Evolutionary conservation across 257 asterid genomes (phyloP), one percentile per base, ranked within the genome.

Genomic region (Gentiana dahurica): DNA sequence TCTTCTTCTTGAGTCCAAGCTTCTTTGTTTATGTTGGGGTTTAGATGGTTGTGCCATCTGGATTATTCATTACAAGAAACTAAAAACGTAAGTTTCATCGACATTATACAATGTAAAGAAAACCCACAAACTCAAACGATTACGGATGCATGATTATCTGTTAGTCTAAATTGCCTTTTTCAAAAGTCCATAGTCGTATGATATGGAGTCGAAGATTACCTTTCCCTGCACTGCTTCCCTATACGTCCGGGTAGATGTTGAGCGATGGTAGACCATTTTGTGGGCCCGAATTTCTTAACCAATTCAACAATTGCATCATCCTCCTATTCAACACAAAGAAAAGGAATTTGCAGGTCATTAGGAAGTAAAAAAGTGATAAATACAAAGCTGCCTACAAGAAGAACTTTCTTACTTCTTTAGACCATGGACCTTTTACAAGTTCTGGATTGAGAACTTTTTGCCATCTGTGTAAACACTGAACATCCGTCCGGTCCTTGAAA

Each of bases 31-130:
- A 87, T 87, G 66, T 57, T 58, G 62, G 97, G 97, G 75, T 90
- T 90, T 32, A 90, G 83, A 82, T 90, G 97, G 74, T 90, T 90
- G 75, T 87, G 94, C 95, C 95, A 87, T 79, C 95, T 87, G 72
- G 46, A 41, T 41, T 3, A 41, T 41, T 41, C 46, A 41, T 41
- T 41, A 2, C 2, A 65, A 48, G 36, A 63, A 13, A 53, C 37
- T 58, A 54, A 11, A 13, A n/a, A 55, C 45, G 44, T 51, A 53
- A 35, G 44, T 12, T 41, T 51, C 8, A 54, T 10, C 5, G 34
- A 1, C 8, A 44, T 1, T 1, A 41, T 51, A 34, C 6, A 58
- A 9, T 6, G 57, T 34, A 58, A 35, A 34, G 39, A 12, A 13
- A 35, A 53, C 44, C 50, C 55, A 52, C 45, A 41, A 41, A 41